A percentile compares a stretch with the other conserved stretches of the same genome.
Evolutionary conservation across 495 filamentous ascomycete species (phyloP).

Genomic region (Podospora sp.): DNA sequence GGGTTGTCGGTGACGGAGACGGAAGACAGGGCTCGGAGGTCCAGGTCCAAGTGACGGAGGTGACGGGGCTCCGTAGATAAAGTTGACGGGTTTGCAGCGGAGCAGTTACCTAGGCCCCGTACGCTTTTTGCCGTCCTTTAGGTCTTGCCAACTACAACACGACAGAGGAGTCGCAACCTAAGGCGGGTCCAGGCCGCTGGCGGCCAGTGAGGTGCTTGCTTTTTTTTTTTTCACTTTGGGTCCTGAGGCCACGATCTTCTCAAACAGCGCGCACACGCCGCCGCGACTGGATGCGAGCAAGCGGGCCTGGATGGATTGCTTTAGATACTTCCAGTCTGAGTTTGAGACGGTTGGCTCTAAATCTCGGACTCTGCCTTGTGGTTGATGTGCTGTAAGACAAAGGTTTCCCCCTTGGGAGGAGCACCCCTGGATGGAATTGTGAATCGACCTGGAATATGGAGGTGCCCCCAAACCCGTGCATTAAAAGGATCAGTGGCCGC

Average conservation of each 20-base stretch:
- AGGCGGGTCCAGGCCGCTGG: background rate
- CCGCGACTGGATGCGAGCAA: background rate
- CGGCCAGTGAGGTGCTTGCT: background rate
- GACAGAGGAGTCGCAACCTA: background rate
- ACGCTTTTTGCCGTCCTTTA: background rate
- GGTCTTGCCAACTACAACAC: background rate
- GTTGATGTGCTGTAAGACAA: background rate
- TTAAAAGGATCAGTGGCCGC: background rate
- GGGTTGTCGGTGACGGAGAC: background rate
- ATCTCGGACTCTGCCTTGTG: background rate
- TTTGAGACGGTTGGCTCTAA: background rate
- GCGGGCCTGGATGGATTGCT: background rate
- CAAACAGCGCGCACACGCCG: background rate
- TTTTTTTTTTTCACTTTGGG: background rate
- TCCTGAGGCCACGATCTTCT: background rate
- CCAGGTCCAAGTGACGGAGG: slow-evolving; percentile 3
- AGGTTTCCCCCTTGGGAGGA: background rate
- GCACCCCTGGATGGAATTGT: background rate
- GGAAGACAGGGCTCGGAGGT: background rate
- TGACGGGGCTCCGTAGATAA: background rate
- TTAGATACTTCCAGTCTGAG: background rate
- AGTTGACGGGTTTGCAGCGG: background rate
- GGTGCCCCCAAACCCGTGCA: no score
- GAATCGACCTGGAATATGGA: no score
- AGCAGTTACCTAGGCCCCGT: background rate